Evolutionary conservation across 1,284 basidiomycete genomes (phyloP).

Genomic region (Phaffia rhodozyma): DNA sequence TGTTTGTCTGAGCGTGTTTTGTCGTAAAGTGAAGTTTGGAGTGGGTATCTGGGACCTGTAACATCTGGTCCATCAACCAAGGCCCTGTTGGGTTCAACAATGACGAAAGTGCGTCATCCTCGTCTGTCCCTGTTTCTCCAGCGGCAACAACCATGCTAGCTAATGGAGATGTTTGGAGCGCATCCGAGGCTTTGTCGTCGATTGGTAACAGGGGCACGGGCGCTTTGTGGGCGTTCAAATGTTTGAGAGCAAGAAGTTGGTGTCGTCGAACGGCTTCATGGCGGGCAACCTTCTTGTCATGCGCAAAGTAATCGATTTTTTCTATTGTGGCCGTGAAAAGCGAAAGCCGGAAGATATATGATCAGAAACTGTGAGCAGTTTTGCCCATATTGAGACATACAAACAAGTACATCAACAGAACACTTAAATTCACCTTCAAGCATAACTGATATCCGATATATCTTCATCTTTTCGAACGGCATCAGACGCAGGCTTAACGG

Average conservation of each 20-base stretch:
- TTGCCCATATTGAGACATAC: constrained; percentile 5
- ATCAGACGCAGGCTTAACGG: constrained; percentile 71
- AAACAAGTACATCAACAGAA: neutral
- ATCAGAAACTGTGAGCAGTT: constrained; percentile 12
- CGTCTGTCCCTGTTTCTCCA: constrained; percentile 35
- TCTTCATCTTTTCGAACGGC: constrained; percentile 72
- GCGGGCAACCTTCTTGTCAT: constrained; percentile 57
- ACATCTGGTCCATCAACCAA: constrained; percentile 42
- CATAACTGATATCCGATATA: constrained; percentile 62
- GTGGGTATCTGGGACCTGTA: constrained; percentile 38
- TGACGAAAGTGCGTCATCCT: constrained; percentile 35
- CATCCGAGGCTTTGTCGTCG: constrained; percentile 37
- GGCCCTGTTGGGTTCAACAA: constrained; percentile 43
- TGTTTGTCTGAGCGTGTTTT: constrained; percentile 67
- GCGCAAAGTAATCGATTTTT: constrained; percentile 63
- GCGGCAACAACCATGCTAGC: constrained; percentile 32
- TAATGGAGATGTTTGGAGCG: constrained; percentile 37
- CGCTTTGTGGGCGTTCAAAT: constrained; percentile 40
- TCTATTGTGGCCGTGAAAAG: constrained; percentile 39
- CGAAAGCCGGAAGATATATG: neutral
- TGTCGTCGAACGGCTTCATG: constrained; percentile 59
- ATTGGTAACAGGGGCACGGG: constrained; percentile 43
- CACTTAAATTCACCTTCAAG: constrained; percentile 56
- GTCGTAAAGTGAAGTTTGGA: constrained; percentile 62
- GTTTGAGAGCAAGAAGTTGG: constrained; percentile 55